phyloP scores from a whole-genome alignment of 169 alveolate genomes.

The Miamiensis avidus region DNA sequence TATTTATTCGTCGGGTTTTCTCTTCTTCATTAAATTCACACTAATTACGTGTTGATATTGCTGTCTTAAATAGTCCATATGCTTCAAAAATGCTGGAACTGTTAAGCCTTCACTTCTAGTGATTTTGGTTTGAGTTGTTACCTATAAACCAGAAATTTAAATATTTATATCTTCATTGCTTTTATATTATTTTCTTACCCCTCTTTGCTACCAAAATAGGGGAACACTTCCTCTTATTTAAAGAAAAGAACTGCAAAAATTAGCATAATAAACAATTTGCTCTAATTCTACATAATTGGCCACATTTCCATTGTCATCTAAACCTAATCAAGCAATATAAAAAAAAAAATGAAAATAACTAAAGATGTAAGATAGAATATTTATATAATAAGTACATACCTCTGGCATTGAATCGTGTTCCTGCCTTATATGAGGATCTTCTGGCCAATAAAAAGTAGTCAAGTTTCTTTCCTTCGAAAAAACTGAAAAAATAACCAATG shows the following conservation, averaged over 20 bases:
- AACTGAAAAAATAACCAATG: slow-evolving; percentile 15
- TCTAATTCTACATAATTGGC: slow-evolving; percentile 97
- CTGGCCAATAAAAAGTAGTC: slow-evolving; percentile 57
- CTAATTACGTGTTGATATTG: slow-evolving; percentile 54
- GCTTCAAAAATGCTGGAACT: slow-evolving; percentile 61
- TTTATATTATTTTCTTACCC: slow-evolving; percentile 72
- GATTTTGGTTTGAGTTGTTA: slow-evolving; percentile 46
- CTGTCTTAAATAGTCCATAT: slow-evolving; percentile 51
- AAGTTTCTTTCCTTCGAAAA: slow-evolving; percentile 20
- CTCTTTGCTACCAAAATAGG: slow-evolving; percentile 95
- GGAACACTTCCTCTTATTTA: slow-evolving; percentile 98
- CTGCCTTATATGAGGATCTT: slow-evolving; percentile 62
- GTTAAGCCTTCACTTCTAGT: slow-evolving; percentile 65
- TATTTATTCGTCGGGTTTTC: slow-evolving; percentile 59
- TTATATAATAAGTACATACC: slow-evolving; percentile 19
- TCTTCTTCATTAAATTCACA: slow-evolving; percentile 62
- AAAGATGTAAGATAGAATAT: no score
- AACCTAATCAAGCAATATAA: slow-evolving; percentile 81
- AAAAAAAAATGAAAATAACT: no score
- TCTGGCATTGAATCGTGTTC: slow-evolving; percentile 68
- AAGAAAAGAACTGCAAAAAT: slow-evolving; percentile 68
- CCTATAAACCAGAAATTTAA: not conserved
- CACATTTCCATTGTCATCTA: slow-evolving; percentile 95
- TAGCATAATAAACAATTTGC: slow-evolving; percentile 76
- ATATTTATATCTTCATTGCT: slow-evolving; percentile 52